A percentile compares a stretch with the other conserved stretches of the same genome.
Conservation (phyloP, 176 grass and related monocot species). For the Microstegium vimineum region DNA sequence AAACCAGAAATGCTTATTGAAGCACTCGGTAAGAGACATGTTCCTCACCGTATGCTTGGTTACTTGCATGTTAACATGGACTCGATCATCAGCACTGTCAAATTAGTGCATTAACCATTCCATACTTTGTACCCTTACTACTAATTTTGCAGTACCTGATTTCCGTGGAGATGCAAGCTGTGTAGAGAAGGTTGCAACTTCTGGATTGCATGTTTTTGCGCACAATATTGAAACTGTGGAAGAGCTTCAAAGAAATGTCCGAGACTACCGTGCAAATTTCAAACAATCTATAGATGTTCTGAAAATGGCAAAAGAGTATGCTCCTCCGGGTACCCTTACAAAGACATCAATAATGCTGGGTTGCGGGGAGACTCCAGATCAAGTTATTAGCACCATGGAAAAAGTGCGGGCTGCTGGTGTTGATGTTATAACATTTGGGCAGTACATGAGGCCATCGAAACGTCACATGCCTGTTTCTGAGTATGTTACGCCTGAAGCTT, state of each 20-base stretch:
- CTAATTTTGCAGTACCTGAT: conserved; percentile 72
- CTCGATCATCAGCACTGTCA: background rate
- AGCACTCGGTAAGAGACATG: conserved; percentile 69
- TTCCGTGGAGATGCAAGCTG: conserved; percentile 78
- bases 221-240: conserved; percentile 99
- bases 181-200: conserved; percentile 80
- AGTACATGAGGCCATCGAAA: conserved; percentile 98
- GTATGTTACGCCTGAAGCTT: conserved; percentile 90
- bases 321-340: conserved; percentile 79
- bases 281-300: conserved; percentile 94
- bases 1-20: conserved; percentile 91
- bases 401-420: conserved; percentile 88
- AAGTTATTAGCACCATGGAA: conserved; percentile 90
- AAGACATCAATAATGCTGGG: conserved; percentile 97
- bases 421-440: conserved; percentile 98
- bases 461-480: conserved; percentile 97
- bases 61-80: background rate
- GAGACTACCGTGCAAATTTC: conserved; percentile 87
- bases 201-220: conserved; percentile 92
- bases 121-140: conserved; percentile 20
- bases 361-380: conserved; percentile 86
- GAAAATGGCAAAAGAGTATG: conserved; percentile 91
- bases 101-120: conserved; percentile 13
- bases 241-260: conserved; percentile 74
- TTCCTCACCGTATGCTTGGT: background rate